Percentiles rank a stretch among this genome's conserved stretches.
phyloP scores from a whole-genome alignment of 2,329 filamentous ascomycete species.

The Clarireedia homoeocarpa region DNA sequence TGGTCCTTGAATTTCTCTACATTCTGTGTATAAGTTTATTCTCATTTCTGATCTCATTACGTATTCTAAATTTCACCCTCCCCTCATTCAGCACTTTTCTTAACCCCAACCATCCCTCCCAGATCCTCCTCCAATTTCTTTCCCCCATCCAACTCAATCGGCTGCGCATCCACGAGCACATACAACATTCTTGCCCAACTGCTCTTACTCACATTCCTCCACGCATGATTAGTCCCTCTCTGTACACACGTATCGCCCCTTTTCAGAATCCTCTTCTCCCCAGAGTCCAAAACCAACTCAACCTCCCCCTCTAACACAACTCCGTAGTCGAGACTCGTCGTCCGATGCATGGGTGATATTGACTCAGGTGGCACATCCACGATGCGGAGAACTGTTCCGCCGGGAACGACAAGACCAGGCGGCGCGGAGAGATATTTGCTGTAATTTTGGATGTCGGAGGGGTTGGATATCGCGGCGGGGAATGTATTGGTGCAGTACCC shows the following conservation, averaged over 20 bases:
- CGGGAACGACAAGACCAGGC: conserved; percentile 16
- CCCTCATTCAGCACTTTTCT: not conserved
- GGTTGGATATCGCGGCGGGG: conserved; percentile 8
- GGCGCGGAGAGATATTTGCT: conserved; percentile 11
- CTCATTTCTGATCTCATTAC: too few relatives aligned
- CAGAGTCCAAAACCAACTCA: conserved; percentile 34
- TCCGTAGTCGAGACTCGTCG: conserved; percentile 35
- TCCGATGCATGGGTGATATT: conserved; percentile 35
- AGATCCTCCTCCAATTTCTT: conserved; percentile 6
- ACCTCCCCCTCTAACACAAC: conserved; percentile 36
- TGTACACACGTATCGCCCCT: conserved; percentile 37
- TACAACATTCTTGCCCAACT: conserved; percentile 25
- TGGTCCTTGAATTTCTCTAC: too few relatives aligned
- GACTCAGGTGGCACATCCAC: conserved; percentile 21
- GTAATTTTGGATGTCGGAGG: conserved; percentile 16
- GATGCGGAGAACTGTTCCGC: conserved; percentile 19
- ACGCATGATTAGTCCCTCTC: conserved; percentile 38
- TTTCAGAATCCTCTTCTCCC: conserved; percentile 33
- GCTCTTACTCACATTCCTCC: conserved; percentile 26
- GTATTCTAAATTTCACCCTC: too few relatives aligned
- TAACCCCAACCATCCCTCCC: not conserved
- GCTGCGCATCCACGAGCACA: conserved; percentile 16
- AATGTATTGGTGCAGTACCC: conserved; percentile 19
- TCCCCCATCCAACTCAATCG: conserved; percentile 10
- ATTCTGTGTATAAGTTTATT: too few relatives aligned